Evolutionary conservation across 2,329 filamentous ascomycete genomes (phyloP).

Genomic region (Microdochium trichocladiopsis): DNA sequence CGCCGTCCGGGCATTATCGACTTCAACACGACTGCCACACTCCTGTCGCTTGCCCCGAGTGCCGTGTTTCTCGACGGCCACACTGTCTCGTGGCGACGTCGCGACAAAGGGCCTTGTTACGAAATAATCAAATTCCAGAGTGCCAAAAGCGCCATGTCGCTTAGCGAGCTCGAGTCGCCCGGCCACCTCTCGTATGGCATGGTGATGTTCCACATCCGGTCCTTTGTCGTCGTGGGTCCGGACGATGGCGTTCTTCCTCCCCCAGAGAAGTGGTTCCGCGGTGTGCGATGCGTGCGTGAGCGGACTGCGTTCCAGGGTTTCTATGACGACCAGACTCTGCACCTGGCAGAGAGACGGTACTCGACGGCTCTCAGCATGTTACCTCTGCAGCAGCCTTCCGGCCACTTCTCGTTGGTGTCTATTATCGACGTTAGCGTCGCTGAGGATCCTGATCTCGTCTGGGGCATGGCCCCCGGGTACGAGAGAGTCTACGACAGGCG

Average conservation of each 20-base stretch:
- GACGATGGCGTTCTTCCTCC: neutral
- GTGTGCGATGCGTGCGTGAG: neutral
- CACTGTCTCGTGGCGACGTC: neutral
- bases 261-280: neutral
- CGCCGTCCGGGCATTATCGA: neutral
- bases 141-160: neutral
- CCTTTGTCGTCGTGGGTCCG: neutral
- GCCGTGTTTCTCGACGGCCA: neutral
- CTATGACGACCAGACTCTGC: neutral
- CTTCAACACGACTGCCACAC: neutral
- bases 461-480: neutral
- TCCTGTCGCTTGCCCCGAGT: neutral
- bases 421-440: neutral
- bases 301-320: neutral
- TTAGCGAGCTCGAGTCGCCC: neutral
- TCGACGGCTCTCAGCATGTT: neutral
- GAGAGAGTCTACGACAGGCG: neutral
- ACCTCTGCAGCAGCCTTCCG: neutral
- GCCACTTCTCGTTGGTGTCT: neutral
- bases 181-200: neutral
- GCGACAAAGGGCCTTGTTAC: neutral
- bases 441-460: neutral
- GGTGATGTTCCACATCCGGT: neutral
- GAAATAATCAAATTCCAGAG: neutral
- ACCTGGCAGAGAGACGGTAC: neutral